A percentile compares a stretch with the other conserved stretches of the same genome.
phyloP scores from a whole-genome alignment of 805 yeast species.

The Brettanomyces anomalus region DNA sequence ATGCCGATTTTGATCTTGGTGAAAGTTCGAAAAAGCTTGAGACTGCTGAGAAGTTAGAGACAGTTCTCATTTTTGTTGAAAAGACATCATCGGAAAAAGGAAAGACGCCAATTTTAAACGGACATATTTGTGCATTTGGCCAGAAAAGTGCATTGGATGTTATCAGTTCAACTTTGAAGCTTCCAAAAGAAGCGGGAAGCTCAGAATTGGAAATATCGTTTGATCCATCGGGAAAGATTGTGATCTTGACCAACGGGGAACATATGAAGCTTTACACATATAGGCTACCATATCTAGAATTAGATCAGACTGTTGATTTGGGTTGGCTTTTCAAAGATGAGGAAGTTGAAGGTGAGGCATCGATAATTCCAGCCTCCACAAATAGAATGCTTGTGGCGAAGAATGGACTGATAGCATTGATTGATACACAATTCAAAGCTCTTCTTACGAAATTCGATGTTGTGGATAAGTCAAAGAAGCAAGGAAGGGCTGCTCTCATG shows the following conservation, averaged over 20 bases:
- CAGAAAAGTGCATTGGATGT: conserved; percentile 20
- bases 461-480: conserved; percentile 17
- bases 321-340: conserved; percentile 19
- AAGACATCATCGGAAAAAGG: conserved; percentile 6
- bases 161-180: conserved; percentile 19
- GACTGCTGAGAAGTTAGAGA: conserved; percentile 14
- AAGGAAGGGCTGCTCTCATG: conserved; percentile 23
- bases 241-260: conserved; percentile 14
- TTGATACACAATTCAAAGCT: conserved; percentile 37
- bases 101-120: conserved; percentile 6
- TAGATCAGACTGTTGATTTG: conserved; percentile 21
- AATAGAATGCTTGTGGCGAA: conserved; percentile 38
- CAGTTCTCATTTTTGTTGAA: conserved; percentile 17
- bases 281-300: conserved; percentile 25
- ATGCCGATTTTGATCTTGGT: conserved; percentile 14
- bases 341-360: conserved; percentile 18
- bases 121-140: conserved; percentile 21
- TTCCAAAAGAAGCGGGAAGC: conserved; percentile 4
- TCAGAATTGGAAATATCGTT: conserved; percentile 13
- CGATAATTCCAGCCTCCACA: conserved; percentile 32
- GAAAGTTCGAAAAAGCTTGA: conserved; percentile 5
- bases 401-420: conserved; percentile 30
- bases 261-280: conserved; percentile 15
- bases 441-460: conserved; percentile 23
- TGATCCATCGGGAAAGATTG: conserved; percentile 23